phyloP scores from a whole-genome alignment of 1,284 basidiomycete species.

The Cryptococcus wingfieldii region DNA sequence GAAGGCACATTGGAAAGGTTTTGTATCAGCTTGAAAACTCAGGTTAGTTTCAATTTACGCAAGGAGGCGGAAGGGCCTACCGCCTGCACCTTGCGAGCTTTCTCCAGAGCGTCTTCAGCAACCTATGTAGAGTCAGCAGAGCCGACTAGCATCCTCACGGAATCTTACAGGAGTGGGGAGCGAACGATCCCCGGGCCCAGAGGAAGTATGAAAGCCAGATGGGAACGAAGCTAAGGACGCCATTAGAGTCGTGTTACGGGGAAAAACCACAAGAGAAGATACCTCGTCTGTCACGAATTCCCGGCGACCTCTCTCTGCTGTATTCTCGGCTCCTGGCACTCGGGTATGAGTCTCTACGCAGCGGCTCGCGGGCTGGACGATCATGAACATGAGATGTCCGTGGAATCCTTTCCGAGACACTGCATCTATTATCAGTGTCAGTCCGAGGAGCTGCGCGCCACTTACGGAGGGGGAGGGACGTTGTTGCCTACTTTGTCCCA shows the following conservation, averaged over 20 bases:
- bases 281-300: slow-evolving; percentile 8
- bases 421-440: not conserved
- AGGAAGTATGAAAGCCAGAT: not conserved
- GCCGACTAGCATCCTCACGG: not conserved
- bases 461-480: slow-evolving; percentile 33
- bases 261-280: not conserved
- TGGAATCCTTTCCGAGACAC: not conserved
- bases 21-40: not conserved
- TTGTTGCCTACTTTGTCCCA: slow-evolving; percentile 64
- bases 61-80: slow-evolving; percentile 3
- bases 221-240: slow-evolving; percentile 3
- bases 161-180: slow-evolving; percentile 1
- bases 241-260: not conserved
- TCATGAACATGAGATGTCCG: not conserved
- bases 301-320: slow-evolving; percentile 7
- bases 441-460: not conserved
- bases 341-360: not conserved
- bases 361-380: slow-evolving; percentile 5
- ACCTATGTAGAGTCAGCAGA: slow-evolving; percentile 4
- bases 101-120: slow-evolving; percentile 32
- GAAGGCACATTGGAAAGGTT: not conserved
- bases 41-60: not conserved
- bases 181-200: slow-evolving; percentile 2
- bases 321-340: not conserved
- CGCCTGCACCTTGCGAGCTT: slow-evolving; percentile 37